Percentiles rank a stretch among this genome's conserved stretches.
These are phyloP conservation scores for Globisporangium nagaii DNA, from an alignment of 352 stramenopile species.

Conservation along the genomic window DNA sequence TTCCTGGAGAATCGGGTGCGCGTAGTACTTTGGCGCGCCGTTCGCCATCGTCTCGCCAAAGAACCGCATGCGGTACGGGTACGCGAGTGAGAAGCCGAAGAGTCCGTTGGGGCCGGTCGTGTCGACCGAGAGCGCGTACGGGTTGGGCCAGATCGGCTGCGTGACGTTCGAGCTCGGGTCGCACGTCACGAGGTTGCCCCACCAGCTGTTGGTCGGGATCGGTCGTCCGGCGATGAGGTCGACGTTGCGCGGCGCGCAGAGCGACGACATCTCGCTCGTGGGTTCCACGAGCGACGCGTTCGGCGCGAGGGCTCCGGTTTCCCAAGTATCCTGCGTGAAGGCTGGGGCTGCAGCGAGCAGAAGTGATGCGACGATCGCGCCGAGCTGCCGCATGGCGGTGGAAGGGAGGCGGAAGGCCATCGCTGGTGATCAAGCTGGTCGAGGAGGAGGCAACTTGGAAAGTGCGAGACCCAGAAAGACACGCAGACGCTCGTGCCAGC, in stretches of 20 bases:
- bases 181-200: constrained; percentile 76
- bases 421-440: not conserved
- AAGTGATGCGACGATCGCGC: not conserved
- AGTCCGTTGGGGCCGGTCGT: constrained; percentile 18
- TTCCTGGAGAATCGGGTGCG: constrained; percentile 55
- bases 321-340: constrained; percentile 32
- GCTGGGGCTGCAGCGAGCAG: not conserved
- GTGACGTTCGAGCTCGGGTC: constrained; percentile 41
- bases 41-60: constrained; percentile 35
- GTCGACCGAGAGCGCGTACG: constrained; percentile 55
- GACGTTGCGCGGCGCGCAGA: constrained; percentile 60
- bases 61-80: constrained; percentile 66
- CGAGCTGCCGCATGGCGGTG: too few relatives aligned
- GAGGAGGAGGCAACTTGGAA: not conserved
- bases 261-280: constrained; percentile 25
- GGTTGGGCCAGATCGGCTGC: constrained; percentile 59
- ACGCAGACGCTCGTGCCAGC: too few relatives aligned
- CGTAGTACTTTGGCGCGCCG: constrained; percentile 48
- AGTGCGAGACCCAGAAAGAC: too few relatives aligned
- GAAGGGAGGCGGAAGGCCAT: too few relatives aligned
- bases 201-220: constrained; percentile 79
- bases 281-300: constrained; percentile 28
- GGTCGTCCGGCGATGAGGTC: constrained; percentile 29
- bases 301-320: constrained; percentile 28
- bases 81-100: constrained; percentile 52